Evolutionary conservation across 2,329 filamentous ascomycete species (phyloP), one percentile per base, ranked within the genome.

Genomic region (Pseudocercospora fuligena): DNA sequence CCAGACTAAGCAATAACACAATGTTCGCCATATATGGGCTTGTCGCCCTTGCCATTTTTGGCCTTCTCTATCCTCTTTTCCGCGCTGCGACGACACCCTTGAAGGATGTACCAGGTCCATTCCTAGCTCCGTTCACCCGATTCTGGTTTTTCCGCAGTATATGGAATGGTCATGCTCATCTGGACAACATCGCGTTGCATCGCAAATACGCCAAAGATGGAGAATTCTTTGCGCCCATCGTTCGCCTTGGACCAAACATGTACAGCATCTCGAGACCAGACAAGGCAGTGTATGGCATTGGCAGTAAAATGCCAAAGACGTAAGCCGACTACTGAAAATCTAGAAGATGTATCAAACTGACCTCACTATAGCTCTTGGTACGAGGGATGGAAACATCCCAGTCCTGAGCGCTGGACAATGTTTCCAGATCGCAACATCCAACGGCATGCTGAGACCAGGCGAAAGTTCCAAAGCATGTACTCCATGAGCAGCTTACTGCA

Each of bases 261-360:
- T 70, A 70, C 61, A 69, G 64, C 11, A 70, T 71, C 51, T 60
- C 68, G 5, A 51, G 54, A 2, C 64, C 69, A 16, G 64, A 71
- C 5, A 69, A 70, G 47, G 61, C 27, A 11, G 66, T 74, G n/a
- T 73, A 72, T 56, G 67, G 65, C 1, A 71, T 70, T 40, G 60
- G 67, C 12, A 69, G 67, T 12, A 69, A 71, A 25, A 67, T 75
- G 73, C 21, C 78, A 27, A 73, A 73, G 56, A 65, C 19, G 51
- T 56, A 8, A 19, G 51, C 23, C 12, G 40, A 40, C 54, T 12
- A 59, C 43, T 11, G 9, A 54, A 1, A 56, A 14, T 7, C n/a
- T 1, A 2, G 6, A 51, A 25, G 47, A 23, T 14, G 40, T 3
- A 11, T 2, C 40, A 43, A 8, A 16, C 40, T 43, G 40, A 43